Percentiles rank a stretch among this genome's conserved stretches.
Evolutionary conservation across 2,329 filamentous ascomycete genomes (phyloP).

Genomic region (Huntiella bhutanensis): DNA sequence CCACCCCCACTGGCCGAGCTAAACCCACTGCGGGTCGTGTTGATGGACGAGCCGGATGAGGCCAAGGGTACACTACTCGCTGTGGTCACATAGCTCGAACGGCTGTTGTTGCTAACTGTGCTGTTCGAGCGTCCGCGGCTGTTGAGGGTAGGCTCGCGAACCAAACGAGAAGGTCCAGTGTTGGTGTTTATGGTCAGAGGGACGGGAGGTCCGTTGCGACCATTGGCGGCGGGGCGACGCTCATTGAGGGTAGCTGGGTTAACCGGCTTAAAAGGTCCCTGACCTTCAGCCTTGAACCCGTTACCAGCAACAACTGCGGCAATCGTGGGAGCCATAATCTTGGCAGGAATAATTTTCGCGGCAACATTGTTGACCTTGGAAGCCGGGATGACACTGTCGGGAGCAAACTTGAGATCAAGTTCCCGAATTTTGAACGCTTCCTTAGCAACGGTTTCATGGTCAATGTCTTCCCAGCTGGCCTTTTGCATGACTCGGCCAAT

Average conservation of each 20-base stretch:
- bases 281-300: no score
- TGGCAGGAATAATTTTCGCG: neutral
- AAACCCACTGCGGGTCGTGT: neutral
- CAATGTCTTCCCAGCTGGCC: slow-evolving; percentile 50
- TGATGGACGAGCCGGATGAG: neutral
- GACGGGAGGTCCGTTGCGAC: neutral
- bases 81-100: slow-evolving; percentile 1
- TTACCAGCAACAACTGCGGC: neutral
- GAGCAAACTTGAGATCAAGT: slow-evolving; percentile 21
- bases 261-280: neutral
- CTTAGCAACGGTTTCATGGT: slow-evolving; percentile 17
- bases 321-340: neutral
- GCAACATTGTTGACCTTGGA: neutral
- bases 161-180: neutral
- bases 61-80: neutral
- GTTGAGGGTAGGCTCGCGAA: neutral
- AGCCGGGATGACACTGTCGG: neutral
- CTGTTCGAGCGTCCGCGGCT: slow-evolving; percentile 7
- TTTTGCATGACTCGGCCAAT: slow-evolving; percentile 46
- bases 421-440: slow-evolving; percentile 18
- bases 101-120: slow-evolving; percentile 5
- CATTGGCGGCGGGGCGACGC: neutral
- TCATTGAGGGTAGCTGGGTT: slow-evolving; percentile 2
- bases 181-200: slow-evolving; percentile 3
- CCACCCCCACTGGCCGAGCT: neutral